These are phyloP conservation scores for Ramaria rubella DNA, from an alignment of 768 basidiomycete species.

Conservation along the genomic window DNA sequence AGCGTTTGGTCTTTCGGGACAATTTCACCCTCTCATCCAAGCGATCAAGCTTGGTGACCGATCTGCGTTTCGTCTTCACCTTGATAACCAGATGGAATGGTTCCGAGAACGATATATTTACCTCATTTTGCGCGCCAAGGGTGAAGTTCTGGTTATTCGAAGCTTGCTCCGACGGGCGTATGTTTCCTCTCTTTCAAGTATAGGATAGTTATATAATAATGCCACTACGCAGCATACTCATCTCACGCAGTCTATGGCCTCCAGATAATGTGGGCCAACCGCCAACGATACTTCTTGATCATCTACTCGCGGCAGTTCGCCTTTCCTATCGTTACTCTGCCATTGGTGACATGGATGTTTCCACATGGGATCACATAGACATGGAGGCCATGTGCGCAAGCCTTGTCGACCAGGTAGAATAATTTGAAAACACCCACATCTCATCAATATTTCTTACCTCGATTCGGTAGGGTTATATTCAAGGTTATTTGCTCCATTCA, in stretches of 20 bases:
- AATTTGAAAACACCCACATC: neutral
- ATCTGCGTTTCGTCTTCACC: conserved; percentile 4
- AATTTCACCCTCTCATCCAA: conserved; percentile 5
- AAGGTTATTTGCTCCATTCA: conserved; percentile 10
- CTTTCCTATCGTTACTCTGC: conserved; percentile 9
- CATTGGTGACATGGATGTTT: conserved; percentile 5
- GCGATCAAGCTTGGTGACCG: conserved; percentile 8
- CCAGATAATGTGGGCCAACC: neutral
- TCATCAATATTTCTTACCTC: neutral
- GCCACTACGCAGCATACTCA: neutral
- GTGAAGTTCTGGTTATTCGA: conserved; percentile 4
- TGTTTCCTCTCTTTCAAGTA: neutral
- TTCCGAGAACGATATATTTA: conserved; percentile 10
- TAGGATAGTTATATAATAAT: too few species aligned
- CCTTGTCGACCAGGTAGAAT: conserved; percentile 9
- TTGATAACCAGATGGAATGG: conserved; percentile 10
- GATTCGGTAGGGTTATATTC: conserved; percentile 5
- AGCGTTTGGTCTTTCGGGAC: conserved; percentile 1
- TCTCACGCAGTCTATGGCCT: conserved; percentile 7
- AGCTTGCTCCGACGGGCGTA: conserved; percentile 9
- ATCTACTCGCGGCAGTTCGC: conserved; percentile 1
- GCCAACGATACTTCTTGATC: conserved; percentile 8
- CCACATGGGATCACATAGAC: conserved; percentile 6
- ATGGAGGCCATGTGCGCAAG: conserved; percentile 11
- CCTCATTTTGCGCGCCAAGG: conserved; percentile 9